Evolutionary conservation across 495 filamentous ascomycete species (phyloP).

Genomic region (Collariella sp.): DNA sequence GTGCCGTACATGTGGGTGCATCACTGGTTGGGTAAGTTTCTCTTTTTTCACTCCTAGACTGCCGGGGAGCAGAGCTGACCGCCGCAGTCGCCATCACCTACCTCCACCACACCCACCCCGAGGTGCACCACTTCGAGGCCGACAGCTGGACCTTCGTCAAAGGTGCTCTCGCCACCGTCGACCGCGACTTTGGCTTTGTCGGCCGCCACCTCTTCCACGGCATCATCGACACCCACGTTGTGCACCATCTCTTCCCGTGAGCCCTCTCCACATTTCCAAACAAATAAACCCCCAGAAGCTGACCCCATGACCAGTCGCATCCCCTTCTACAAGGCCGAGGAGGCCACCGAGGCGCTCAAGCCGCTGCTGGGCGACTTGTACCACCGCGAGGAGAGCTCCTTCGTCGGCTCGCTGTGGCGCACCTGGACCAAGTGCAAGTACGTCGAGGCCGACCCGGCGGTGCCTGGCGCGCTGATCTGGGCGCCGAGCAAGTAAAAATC

Average conservation of each 20-base stretch:
- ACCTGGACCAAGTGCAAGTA: constrained; percentile 29
- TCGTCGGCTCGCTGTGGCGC: constrained; percentile 30
- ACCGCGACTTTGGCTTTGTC: constrained; percentile 81
- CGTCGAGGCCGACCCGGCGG: constrained; percentile 26
- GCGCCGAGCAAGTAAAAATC: constrained; percentile 12
- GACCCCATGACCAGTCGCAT: constrained; percentile 46
- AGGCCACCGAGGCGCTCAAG: constrained; percentile 75
- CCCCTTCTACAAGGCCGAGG: constrained; percentile 83
- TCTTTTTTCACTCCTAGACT: too few relatives aligned
- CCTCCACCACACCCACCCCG: constrained; percentile 81
- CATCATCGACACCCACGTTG: constrained; percentile 83
- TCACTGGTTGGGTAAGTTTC: constrained; percentile 74
- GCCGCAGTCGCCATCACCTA: constrained; percentile 68
- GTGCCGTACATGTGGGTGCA: constrained; percentile 96
- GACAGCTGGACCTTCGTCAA: constrained; percentile 77
- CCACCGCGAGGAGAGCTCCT: constrained; percentile 44
- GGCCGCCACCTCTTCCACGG: constrained; percentile 78
- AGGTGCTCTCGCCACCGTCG: constrained; percentile 78
- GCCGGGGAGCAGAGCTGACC: constrained; percentile 18
- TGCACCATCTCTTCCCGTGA: constrained; percentile 70
- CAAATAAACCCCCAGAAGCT: background rate
- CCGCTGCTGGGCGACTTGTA: constrained; percentile 74
- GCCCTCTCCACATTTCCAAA: background rate
- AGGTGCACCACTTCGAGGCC: constrained; percentile 68
- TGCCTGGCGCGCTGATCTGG: constrained; percentile 29